Base-by-base conservation (phyloP, 116 monocot genomes). In the Trichopus zeylanicus region DNA sequence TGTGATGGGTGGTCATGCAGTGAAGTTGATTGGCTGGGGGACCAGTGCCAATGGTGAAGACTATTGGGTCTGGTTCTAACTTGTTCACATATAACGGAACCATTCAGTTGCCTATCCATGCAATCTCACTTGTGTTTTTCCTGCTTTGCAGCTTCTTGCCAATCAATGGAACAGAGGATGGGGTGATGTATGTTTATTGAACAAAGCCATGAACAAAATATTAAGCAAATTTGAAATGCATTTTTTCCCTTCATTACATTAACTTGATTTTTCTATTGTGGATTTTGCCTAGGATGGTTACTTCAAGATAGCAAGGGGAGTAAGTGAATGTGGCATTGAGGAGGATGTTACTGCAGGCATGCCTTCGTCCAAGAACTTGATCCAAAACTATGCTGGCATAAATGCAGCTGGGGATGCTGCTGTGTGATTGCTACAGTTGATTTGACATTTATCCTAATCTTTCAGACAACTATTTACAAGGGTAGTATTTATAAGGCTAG, bases 11-110 rank as follows among this genome's bases (percentile, higher is more conserved):
- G 91, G 97, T 15, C 97, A 97, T 68, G 91, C 91, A 19, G 97
- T 97, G 31, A 97, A 97, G 68, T 67, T 97, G 31, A 97, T 97
- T 27, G 97, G 97, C 46, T 97, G 91, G 97, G 97, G 97, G 31
- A 97, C 97, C 26, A 91, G 79, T 46, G 87, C 87, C 7, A 75
- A 81, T 46, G 91, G 91, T 26, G 85, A 79, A 38, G 91, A 97
- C 67, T 97, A 91, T 60, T 97, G 97, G 97, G 90, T 95, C 39
- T 57, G 67, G 37, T 56, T 51, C 49, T 49, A n/a, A 39, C 12
- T 6, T 22, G 20, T 5, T 9, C n/a, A n/a, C n/a, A n/a, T n/a
- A n/a, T n/a, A n/a, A n/a, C n/a, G 19, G 9, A 30, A 20, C n/a
- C 31, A 33, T 30, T n/a, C 19, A 38, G 10, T n/a, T 18, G 58